Conservation (phyloP, 192 early-diverging fungal genomes). For the Gonapodya prolifera region DNA sequence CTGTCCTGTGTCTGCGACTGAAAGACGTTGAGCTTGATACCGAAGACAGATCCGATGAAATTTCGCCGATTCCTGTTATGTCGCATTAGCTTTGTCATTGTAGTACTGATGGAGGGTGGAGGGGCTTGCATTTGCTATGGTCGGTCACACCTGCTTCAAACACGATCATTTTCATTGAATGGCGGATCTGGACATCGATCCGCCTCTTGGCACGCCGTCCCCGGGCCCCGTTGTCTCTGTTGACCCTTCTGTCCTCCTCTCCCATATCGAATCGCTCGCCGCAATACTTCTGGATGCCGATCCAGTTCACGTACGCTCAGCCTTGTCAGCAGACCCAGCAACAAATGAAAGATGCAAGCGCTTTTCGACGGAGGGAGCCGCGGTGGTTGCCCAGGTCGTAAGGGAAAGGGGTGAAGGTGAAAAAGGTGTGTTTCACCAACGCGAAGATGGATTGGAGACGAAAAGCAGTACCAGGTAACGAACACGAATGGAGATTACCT, state of each 20-base stretch:
- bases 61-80: too few relatives aligned
- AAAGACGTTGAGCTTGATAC: too few relatives aligned
- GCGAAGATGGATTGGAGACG: constrained; percentile 10
- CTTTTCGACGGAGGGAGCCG: constrained; percentile 63
- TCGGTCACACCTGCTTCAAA: too few relatives aligned
- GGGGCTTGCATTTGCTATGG: too few relatives aligned
- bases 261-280: constrained; percentile 32
- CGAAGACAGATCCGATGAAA: too few relatives aligned
- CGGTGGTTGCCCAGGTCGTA: constrained; percentile 61
- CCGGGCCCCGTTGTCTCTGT: neutral
- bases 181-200: neutral
- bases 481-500: constrained; percentile 4
- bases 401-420: constrained; percentile 49
- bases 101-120: too few relatives aligned
- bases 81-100: too few relatives aligned
- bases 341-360: constrained; percentile 54
- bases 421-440: neutral
- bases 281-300: constrained; percentile 62
- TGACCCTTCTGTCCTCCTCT: neutral
- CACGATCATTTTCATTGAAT: too few relatives aligned
- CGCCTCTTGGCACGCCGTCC: neutral
- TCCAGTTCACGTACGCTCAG: constrained; percentile 35
- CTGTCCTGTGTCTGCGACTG: too few relatives aligned
- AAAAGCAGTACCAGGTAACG: neutral
- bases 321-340: constrained; percentile 52